Percentiles rank a stretch among this genome's conserved stretches.
These are phyloP conservation scores for Bisporella sp. DNA, from an alignment of 2,329 filamentous ascomycete species.

Conservation along the genomic window DNA sequence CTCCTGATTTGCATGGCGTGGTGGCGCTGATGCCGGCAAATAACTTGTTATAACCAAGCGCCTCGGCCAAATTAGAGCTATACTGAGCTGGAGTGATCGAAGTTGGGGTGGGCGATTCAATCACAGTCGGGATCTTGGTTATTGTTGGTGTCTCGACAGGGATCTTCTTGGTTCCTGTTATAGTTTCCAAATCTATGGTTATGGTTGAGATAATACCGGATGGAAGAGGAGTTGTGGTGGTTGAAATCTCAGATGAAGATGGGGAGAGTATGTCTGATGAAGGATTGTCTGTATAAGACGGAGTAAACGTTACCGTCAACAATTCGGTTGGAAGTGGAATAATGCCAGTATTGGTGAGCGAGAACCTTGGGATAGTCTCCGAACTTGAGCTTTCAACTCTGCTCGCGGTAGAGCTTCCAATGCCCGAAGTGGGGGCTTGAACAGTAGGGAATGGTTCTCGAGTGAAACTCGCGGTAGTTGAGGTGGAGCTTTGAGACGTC, in stretches of 20 bases:
- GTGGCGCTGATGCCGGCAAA: slow-evolving; percentile 27
- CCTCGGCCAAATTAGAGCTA: slow-evolving; percentile 26
- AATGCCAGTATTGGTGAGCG: slow-evolving; percentile 13
- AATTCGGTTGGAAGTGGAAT: background rate
- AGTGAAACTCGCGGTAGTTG: background rate
- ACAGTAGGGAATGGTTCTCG: background rate
- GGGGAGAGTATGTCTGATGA: background rate
- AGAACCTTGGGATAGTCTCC: slow-evolving; percentile 13
- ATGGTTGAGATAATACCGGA: background rate
- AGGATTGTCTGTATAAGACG: background rate
- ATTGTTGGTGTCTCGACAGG: slow-evolving; percentile 9
- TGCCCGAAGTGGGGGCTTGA: slow-evolving; percentile 1
- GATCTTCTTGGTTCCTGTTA: background rate
- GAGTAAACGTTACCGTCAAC: background rate
- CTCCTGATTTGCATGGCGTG: slow-evolving; percentile 38
- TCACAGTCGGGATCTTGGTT: slow-evolving; percentile 7
- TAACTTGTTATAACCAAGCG: slow-evolving; percentile 20
- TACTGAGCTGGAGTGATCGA: slow-evolving; percentile 13
- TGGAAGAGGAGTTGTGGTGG: background rate
- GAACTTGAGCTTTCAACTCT: background rate
- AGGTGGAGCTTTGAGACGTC: background rate
- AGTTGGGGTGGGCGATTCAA: slow-evolving; percentile 6
- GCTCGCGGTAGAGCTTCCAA: background rate
- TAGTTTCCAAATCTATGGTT: background rate
- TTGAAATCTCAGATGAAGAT: background rate